Base-by-base conservation (phyloP, 2,329 filamentous ascomycete genomes). In the Fusarium temperatum region DNA sequence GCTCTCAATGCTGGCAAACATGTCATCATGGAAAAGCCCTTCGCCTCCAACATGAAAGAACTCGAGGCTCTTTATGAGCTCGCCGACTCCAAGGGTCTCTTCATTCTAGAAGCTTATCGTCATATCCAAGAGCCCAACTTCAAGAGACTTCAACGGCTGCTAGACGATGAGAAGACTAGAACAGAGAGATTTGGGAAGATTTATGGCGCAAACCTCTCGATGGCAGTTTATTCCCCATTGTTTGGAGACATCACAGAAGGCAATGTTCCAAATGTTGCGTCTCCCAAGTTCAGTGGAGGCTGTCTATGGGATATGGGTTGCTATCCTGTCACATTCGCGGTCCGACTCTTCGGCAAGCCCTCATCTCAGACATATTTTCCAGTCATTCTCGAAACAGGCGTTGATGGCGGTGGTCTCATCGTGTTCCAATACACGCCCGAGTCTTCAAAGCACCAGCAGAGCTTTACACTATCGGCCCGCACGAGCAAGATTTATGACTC, bases 111-210 rank as follows among this genome's bases (percentile, higher is more conserved):
- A n/a, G 73, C 73, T 14, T 75, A 71, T 3, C 66, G 73, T 8
- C 73, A 75, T 24, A 75, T 75, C 5, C 73, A 75, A 30, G 73
- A 75, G n/a, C 73, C 73, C 26, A 75, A 75, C 44, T 75, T 75
- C 50, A 62, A 74, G 17, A 68, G 36, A 26, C 42, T 75, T 3
- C 73, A 75, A 22, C 51, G 26, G 3, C 24, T 75, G 4, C 51
- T 75, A n/a, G 63, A 75, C 12, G 57, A 75, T 17, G 70, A 68
- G 8, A 74, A 73, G 26, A 50, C 48, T 0, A 56, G 73, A 2
- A 45, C 36, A 1, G 62, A 73, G 22, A 75, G 44, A 13, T 66
- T 75, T 4, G 73, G 73, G 2, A 59, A 54, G 22, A 42, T 75
- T 1, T 75, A 63, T 11, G 73, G 72, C 4, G 72, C 72, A 10